Conservation (phyloP, 345 rosid genomes). For the Lenwebbia sp. region DNA sequence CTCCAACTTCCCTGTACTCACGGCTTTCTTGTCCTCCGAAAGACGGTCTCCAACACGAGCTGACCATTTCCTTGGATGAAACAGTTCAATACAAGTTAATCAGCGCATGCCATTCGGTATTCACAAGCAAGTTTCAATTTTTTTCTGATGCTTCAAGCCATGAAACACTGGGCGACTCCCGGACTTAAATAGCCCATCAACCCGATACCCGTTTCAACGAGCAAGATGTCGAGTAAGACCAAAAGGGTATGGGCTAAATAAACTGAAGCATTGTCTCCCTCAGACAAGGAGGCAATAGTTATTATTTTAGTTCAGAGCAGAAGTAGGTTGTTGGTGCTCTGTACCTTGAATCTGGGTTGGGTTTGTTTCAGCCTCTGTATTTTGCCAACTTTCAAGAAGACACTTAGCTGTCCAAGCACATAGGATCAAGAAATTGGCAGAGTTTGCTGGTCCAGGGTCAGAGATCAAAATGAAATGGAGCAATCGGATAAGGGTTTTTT, state of each 20-base stretch:
- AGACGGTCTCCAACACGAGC: slow-evolving; percentile 53
- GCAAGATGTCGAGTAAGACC: slow-evolving; percentile 15
- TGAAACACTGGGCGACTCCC: not conserved
- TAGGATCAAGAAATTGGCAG: slow-evolving; percentile 17
- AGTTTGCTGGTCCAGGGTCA: slow-evolving; percentile 7
- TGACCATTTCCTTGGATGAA: slow-evolving; percentile 30
- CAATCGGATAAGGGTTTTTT: not conserved
- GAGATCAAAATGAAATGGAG: not conserved
- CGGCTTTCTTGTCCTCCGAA: not conserved
- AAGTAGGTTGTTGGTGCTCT: slow-evolving; percentile 14
- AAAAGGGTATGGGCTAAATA: slow-evolving; percentile 58
- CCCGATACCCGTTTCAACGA: slow-evolving; percentile 14
- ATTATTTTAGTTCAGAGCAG: slow-evolving; percentile 26
- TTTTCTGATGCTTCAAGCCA: slow-evolving; percentile 10
- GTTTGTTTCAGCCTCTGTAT: slow-evolving; percentile 12
- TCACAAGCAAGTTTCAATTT: slow-evolving; percentile 1
- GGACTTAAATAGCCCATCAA: not conserved
- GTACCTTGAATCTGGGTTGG: slow-evolving; percentile 51
- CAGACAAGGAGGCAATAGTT: not conserved
- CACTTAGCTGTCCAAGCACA: slow-evolving; percentile 42
- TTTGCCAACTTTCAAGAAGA: slow-evolving; percentile 23
- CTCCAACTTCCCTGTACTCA: slow-evolving; percentile 13
- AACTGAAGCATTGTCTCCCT: slow-evolving; percentile 16
- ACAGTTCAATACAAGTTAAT: not conserved
- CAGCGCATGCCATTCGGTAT: not conserved